phyloP scores from a whole-genome alignment of 176 grass and related monocot genomes.

The Avena eriantha region DNA sequence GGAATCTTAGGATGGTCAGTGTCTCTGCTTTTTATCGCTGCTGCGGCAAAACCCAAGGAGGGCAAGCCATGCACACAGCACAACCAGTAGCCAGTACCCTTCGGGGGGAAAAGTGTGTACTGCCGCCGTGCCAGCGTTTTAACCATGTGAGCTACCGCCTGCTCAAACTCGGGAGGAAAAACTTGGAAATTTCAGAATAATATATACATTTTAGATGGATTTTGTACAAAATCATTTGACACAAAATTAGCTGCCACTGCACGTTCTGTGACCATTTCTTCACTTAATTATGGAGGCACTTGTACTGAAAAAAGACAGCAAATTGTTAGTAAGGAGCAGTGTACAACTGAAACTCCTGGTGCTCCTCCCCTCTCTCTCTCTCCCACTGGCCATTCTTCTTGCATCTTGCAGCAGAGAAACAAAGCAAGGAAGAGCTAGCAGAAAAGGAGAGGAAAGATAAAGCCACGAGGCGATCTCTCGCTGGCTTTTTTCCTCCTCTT shows the following conservation, averaged over 20 bases:
- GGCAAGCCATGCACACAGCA: constrained; percentile 27
- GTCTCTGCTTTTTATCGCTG: constrained; percentile 49
- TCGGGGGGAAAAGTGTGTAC: constrained; percentile 13
- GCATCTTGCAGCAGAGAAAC: constrained; percentile 10
- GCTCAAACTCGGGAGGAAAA: not conserved
- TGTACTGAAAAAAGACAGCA: constrained; percentile 21
- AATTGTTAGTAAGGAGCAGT: constrained; percentile 27
- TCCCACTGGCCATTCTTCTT: not conserved
- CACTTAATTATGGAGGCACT: not conserved
- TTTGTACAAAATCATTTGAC: not conserved
- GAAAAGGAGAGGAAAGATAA: constrained; percentile 31
- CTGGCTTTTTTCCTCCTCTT: constrained; percentile 36
- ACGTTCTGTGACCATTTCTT: not conserved
- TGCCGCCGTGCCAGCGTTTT: constrained; percentile 31
- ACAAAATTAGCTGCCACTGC: not conserved
- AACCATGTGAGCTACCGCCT: constrained; percentile 27
- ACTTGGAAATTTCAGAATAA: not conserved
- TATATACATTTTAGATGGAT: not conserved
- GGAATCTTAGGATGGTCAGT: constrained; percentile 61
- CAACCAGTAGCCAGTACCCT: too few relatives aligned
- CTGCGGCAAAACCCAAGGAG: constrained; percentile 43
- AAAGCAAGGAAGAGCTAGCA: constrained; percentile 18
- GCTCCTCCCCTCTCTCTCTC: not conserved
- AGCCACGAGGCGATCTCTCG: constrained; percentile 38
- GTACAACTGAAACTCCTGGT: constrained; percentile 8